phyloP scores from a whole-genome alignment of 2,329 filamentous ascomycete species.

The Verticillium isaacii region DNA sequence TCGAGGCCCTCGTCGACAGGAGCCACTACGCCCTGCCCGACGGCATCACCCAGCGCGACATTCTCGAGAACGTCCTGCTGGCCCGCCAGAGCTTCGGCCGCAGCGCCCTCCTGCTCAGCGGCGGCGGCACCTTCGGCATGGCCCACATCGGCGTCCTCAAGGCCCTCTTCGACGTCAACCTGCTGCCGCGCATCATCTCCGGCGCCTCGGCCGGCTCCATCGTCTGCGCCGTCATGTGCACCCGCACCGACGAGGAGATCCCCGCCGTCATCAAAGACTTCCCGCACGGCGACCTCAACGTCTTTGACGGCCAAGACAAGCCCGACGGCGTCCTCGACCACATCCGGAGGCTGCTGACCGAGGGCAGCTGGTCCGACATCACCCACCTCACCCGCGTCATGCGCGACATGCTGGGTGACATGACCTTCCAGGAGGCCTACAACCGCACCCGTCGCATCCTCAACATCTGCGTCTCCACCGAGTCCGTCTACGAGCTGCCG shows the following conservation, averaged over 20 bases:
- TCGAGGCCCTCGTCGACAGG: slow-evolving; percentile 65
- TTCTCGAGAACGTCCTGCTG: slow-evolving; percentile 65
- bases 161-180: slow-evolving; percentile 65
- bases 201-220: slow-evolving; percentile 86
- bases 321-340: slow-evolving; percentile 63
- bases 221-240: slow-evolving; percentile 75
- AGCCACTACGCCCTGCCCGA: slow-evolving; percentile 41
- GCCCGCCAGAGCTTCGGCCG: slow-evolving; percentile 80
- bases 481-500: slow-evolving; percentile 81
- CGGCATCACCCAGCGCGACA: slow-evolving; percentile 51
- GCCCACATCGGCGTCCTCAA: slow-evolving; percentile 87
- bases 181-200: slow-evolving; percentile 82
- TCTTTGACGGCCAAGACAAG: slow-evolving; percentile 63
- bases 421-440: slow-evolving; percentile 94
- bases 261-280: slow-evolving; percentile 65
- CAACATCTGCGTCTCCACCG: slow-evolving; percentile 90
- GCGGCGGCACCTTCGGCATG: slow-evolving; percentile 88
- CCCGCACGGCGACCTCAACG: slow-evolving; percentile 72
- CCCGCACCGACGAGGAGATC: slow-evolving; percentile 73
- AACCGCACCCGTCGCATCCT: slow-evolving; percentile 88
- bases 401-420: slow-evolving; percentile 73
- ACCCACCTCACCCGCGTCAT: slow-evolving; percentile 77
- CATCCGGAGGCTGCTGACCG: slow-evolving; percentile 69
- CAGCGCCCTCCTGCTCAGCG: slow-evolving; percentile 76
- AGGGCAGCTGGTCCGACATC: slow-evolving; percentile 82